Evolutionary conservation across 108 stramenopile genomes (phyloP), one percentile per base, ranked within the genome.

Genomic region (Nitzschia inconspicua): DNA sequence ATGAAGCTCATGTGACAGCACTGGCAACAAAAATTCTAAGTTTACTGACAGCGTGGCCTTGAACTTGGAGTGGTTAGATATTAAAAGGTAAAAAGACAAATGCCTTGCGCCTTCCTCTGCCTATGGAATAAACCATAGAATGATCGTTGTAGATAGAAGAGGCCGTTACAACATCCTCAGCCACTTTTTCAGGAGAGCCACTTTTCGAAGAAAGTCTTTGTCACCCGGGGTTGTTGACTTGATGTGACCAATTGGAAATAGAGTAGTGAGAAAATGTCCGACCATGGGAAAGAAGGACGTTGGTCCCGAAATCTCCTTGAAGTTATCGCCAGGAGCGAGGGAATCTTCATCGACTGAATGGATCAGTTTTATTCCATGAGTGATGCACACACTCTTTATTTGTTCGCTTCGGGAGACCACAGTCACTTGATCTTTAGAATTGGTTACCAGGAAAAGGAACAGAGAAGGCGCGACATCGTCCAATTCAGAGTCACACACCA

Each of bases 211-310:
- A 57, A 93, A 93, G 31, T 87, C 86, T 55, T 79, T 73, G 59
- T 93, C 91, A 54, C 72, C 69, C 24, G 75, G 76, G 70, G 61
- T 72, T 6, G 91, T 88, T 52, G 84, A 85, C 56, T 93, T 93
- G 43, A 93, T 76, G 60, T 93, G 91, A 18, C 91, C 91, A 32
- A 89, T 53, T 11, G 82, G 78, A 43, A 93, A 72, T 47, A 80
- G 83, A 28, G 81, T 55, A 40, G 80, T 83, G 8, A 84, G 59
- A 59, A 93, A 93, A n/a, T 89, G 79, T 7, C 88, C 88, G 4
- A 75, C 83, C 85, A 89, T 78, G 6, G 82, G 76, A 65, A 81
- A 88, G 9, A 4, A 43, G 16, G 65, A 53, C 46, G 63, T 57
- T 3, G 66, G 55, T 0, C 51, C 56, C 3, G 35, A 23, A 35